A percentile compares a stretch with the other conserved stretches of the same genome.
Evolutionary conservation across 2,329 filamentous ascomycete species (phyloP).

Genomic region (Fusarium luffae): DNA sequence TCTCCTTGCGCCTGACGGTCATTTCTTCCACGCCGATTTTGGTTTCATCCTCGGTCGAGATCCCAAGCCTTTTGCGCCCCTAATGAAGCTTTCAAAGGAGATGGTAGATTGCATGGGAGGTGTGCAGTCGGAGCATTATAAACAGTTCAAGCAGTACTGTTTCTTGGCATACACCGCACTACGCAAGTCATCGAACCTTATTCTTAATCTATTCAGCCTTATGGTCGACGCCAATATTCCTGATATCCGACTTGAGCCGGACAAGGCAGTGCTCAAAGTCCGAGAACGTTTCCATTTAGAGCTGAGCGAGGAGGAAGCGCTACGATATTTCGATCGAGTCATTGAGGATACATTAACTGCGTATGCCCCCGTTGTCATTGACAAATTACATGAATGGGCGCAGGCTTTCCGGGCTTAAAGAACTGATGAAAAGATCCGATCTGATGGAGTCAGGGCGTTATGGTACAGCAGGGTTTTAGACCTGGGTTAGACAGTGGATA

Average conservation of each 20-base stretch:
- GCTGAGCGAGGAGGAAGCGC: slow-evolving; percentile 90
- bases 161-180: slow-evolving; percentile 94
- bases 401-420: slow-evolving; percentile 84
- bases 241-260: slow-evolving; percentile 90
- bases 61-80: slow-evolving; percentile 94
- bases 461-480: background rate
- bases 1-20: slow-evolving; percentile 85
- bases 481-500: background rate
- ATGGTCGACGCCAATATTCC: slow-evolving; percentile 99
- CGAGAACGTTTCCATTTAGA: slow-evolving; percentile 94
- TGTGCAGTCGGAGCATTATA: slow-evolving; percentile 80
- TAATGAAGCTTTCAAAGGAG: slow-evolving; percentile 96
- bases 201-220: slow-evolving; percentile 93
- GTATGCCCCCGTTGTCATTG: slow-evolving; percentile 92
- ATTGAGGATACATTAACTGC: slow-evolving; percentile 93
- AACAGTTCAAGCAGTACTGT: slow-evolving; percentile 93
- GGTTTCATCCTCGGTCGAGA: slow-evolving; percentile 97
- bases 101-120: slow-evolving; percentile 99
- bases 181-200: slow-evolving; percentile 88
- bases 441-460: slow-evolving; percentile 8
- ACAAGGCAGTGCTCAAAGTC: slow-evolving; percentile 94
- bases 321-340: slow-evolving; percentile 85
- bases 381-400: slow-evolving; percentile 91
- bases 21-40: slow-evolving; percentile 99
- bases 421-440: background rate